A percentile compares a stretch with the other conserved stretches of the same genome.
Conservation (phyloP, 805 yeast species). For the Candida piceae region DNA sequence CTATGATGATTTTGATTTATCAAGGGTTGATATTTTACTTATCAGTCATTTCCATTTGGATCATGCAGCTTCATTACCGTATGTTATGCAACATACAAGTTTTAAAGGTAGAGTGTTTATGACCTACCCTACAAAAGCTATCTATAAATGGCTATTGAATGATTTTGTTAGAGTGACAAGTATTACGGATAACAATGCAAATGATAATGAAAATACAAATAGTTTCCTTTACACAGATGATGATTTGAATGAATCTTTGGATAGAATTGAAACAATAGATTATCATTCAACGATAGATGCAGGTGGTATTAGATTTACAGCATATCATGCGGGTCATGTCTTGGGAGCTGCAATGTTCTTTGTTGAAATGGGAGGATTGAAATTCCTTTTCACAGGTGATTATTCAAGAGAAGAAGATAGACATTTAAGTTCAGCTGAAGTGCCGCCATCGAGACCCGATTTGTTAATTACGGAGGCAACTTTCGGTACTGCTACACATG, state of each 20-base stretch:
- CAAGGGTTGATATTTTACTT: conserved; percentile 78
- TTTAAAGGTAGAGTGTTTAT: conserved; percentile 95
- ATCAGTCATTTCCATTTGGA: conserved; percentile 96
- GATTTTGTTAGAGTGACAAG: conserved; percentile 92
- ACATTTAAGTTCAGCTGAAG: conserved; percentile 91
- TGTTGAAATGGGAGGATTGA: conserved; percentile 89
- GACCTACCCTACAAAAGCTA: conserved; percentile 99
- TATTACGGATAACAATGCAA: conserved; percentile 40
- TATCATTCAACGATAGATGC: conserved; percentile 94
- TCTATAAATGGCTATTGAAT: conserved; percentile 88
- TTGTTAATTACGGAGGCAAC: conserved; percentile 91
- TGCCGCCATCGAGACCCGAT: conserved; percentile 85
- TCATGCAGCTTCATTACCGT: conserved; percentile 97
- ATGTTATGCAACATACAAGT: conserved; percentile 94
- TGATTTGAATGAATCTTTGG: conserved; percentile 83
- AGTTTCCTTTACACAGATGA: conserved; percentile 74
- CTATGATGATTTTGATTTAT: conserved; percentile 89
- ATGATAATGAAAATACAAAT: conserved; percentile 38
- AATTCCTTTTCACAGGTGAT: conserved; percentile 90
- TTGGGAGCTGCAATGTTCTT: conserved; percentile 98
- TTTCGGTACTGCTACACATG: conserved; percentile 96
- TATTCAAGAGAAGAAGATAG: conserved; percentile 94
- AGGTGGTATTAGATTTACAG: conserved; percentile 92
- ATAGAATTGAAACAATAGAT: conserved; percentile 87
- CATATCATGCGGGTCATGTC: conserved; percentile 99